phyloP scores from a whole-genome alignment of 345 rosid species.

The Hypericum androsaemum region DNA sequence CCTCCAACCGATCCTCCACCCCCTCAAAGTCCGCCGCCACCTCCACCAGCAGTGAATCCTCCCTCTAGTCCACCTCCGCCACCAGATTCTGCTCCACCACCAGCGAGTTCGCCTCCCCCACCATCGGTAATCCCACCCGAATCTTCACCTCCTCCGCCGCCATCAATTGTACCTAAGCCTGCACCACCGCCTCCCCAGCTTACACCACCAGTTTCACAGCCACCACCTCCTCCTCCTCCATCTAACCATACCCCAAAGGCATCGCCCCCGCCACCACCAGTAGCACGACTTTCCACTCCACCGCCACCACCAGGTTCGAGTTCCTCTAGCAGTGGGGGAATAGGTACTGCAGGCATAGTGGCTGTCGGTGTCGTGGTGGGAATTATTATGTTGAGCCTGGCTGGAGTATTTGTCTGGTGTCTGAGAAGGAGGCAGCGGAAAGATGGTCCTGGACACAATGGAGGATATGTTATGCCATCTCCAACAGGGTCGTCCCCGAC shows the following conservation, averaged over 20 bases:
- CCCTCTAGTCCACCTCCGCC: slow-evolving; percentile 9
- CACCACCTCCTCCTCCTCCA: slow-evolving; percentile 35
- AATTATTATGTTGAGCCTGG: slow-evolving; percentile 43
- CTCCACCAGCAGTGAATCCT: not conserved
- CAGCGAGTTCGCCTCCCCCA: slow-evolving; percentile 11
- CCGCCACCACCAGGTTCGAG: slow-evolving; percentile 21
- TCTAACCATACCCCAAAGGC: slow-evolving; percentile 15
- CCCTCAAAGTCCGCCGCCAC: slow-evolving; percentile 3
- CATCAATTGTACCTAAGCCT: slow-evolving; percentile 13
- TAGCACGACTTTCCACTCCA: slow-evolving; percentile 8
- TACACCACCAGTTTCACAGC: slow-evolving; percentile 21
- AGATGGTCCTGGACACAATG: slow-evolving; percentile 31
- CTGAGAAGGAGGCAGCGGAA: slow-evolving; percentile 48
- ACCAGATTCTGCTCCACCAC: slow-evolving; percentile 14
- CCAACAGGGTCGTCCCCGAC: slow-evolving; percentile 43
- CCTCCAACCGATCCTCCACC: slow-evolving; percentile 4
- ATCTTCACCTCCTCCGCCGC: slow-evolving; percentile 10
- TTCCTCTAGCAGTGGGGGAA: slow-evolving; percentile 19
- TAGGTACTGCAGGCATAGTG: slow-evolving; percentile 34
- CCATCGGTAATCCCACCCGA: not conserved
- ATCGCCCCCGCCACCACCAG: slow-evolving; percentile 16
- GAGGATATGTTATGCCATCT: slow-evolving; percentile 61
- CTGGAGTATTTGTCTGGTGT: slow-evolving; percentile 51
- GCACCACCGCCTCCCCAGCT: slow-evolving; percentile 33
- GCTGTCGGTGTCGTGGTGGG: slow-evolving; percentile 49